These are phyloP conservation scores for Rhodofomes roseus DNA, from an alignment of 1,284 basidiomycete genomes.

Conservation along the genomic window DNA sequence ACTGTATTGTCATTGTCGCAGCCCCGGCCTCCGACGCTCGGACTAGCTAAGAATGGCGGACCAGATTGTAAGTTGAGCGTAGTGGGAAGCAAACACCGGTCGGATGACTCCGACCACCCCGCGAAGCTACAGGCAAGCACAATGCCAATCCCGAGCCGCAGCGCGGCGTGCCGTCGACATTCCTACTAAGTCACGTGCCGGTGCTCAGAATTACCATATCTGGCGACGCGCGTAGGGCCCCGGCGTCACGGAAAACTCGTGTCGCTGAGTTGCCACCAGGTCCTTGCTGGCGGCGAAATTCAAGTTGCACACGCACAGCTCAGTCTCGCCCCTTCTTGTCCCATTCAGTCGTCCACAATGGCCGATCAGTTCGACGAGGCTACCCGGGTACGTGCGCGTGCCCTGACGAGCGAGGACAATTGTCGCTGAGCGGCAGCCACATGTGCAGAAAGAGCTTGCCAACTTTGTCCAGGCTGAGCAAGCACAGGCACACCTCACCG, in stretches of 20 bases:
- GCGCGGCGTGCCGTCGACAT: neutral
- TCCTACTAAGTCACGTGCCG: neutral
- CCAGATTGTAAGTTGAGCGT: neutral
- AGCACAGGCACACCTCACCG: constrained; percentile 78
- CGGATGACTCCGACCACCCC: neutral
- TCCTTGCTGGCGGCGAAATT: neutral
- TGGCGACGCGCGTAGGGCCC: neutral
- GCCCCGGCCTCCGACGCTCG: neutral
- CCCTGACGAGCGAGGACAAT: neutral
- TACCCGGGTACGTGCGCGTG: constrained; percentile 52
- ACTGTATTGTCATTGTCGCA: neutral
- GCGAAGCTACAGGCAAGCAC: neutral
- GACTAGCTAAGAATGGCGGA: neutral
- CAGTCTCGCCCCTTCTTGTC: neutral
- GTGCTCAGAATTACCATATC: neutral
- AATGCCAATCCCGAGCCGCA: too few species aligned
- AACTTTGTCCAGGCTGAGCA: constrained; percentile 87
- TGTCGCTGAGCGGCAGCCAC: neutral
- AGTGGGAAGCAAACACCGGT: neutral
- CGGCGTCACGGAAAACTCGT: neutral
- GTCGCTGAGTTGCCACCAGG: neutral
- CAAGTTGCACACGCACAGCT: neutral
- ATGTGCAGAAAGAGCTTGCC: constrained; percentile 75
- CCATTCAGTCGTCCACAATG: constrained; percentile 1
- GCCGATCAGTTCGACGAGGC: constrained; percentile 66